These are phyloP conservation scores for Stygiomarasmius scandens DNA, from an alignment of 1,284 basidiomycete species.

Conservation along the genomic window DNA sequence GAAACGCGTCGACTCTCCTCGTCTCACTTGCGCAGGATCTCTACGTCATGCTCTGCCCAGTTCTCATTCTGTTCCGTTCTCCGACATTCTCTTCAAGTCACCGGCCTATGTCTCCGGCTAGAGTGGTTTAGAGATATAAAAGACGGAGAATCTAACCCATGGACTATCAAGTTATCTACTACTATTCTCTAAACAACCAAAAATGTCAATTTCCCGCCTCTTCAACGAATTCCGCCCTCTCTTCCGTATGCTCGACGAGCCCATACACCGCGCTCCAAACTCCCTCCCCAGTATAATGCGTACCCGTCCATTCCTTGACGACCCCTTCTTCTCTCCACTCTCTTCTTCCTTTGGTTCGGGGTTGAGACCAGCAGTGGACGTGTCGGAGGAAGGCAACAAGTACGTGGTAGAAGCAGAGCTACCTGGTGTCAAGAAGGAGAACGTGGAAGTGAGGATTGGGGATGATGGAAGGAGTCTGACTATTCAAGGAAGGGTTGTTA, in stretches of 20 bases:
- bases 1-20: neutral
- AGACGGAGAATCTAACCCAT: too few species aligned
- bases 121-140: too few species aligned
- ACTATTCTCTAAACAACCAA: constrained; percentile 4
- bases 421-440: constrained; percentile 78
- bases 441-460: constrained; percentile 69
- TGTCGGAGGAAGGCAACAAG: constrained; percentile 64
- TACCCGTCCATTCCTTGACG: constrained; percentile 45
- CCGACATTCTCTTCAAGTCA: neutral
- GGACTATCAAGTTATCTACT: neutral
- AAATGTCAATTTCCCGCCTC: constrained; percentile 69
- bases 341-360: constrained; percentile 20
- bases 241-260: constrained; percentile 73
- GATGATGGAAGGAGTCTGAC: constrained; percentile 71
- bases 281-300: constrained; percentile 28
- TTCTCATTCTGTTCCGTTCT: neutral
- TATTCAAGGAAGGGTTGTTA: constrained; percentile 64
- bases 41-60: neutral
- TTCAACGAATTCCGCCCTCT: constrained; percentile 73
- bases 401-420: constrained; percentile 77
- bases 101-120: neutral
- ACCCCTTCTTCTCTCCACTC: constrained; percentile 47
- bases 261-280: constrained; percentile 47
- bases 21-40: neutral
- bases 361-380: constrained; percentile 60